These are phyloP conservation scores for Talaromyces pinophilus DNA, from an alignment of 2,329 filamentous ascomycete genomes.

Conservation along the genomic window DNA sequence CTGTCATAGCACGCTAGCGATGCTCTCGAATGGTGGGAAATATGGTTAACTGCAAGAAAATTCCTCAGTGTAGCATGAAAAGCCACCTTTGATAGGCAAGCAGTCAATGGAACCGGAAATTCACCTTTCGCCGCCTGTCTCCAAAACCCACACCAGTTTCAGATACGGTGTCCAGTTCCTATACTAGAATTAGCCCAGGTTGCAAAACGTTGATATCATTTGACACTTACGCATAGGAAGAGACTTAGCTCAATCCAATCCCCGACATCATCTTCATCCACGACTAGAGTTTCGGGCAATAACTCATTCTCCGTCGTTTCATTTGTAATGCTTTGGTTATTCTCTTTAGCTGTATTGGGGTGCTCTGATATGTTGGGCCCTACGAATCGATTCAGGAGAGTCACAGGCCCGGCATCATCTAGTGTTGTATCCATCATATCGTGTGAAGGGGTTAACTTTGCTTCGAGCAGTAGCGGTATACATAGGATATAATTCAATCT, in stretches of 20 bases:
- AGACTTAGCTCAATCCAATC: neutral
- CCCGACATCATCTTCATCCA: neutral
- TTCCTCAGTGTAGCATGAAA: neutral
- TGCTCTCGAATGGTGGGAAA: neutral
- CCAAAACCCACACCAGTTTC: too few relatives aligned
- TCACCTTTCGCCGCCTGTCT: too few relatives aligned
- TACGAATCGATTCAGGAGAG: neutral
- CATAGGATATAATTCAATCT: neutral
- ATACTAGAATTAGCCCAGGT: neutral
- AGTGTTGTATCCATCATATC: neutral
- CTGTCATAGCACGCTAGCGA: neutral
- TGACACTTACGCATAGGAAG: neutral
- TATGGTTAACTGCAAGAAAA: neutral
- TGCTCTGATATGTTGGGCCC: neutral
- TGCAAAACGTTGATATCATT: neutral
- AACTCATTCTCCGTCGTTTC: neutral
- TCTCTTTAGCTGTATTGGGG: neutral
- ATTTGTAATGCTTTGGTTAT: neutral
- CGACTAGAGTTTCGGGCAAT: neutral
- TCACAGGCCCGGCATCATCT: neutral
- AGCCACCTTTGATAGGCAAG: neutral
- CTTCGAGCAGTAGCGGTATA: neutral
- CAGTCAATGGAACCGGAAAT: too few relatives aligned
- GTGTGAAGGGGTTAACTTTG: neutral
- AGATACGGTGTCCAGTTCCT: neutral